A percentile compares a stretch with the other conserved stretches of the same genome.
phyloP scores from a whole-genome alignment of 768 basidiomycete species.

The Coprinellus aureogranulatus region DNA sequence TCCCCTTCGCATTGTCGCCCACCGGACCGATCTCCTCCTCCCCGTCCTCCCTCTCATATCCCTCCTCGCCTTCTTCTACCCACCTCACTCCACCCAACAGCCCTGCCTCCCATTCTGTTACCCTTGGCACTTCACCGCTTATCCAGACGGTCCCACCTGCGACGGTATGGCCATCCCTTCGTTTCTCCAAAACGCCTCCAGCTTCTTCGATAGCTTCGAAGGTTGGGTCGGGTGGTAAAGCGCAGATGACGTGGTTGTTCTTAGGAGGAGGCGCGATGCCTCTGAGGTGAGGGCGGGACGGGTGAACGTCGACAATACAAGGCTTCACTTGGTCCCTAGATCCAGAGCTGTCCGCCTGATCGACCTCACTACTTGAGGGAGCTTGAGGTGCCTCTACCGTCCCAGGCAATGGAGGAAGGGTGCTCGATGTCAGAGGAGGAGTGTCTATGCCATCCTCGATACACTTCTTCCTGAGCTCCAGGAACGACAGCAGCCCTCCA shows the following conservation, averaged over 20 bases:
- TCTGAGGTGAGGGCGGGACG: conserved; percentile 67
- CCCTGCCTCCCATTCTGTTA: conserved; percentile 67
- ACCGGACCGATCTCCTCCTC: not conserved
- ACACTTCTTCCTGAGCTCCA: conserved; percentile 39
- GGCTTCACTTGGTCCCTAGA: conserved; percentile 5
- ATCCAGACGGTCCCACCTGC: conserved; percentile 66
- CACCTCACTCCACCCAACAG: conserved; percentile 68
- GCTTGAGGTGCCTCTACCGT: too few relatives aligned
- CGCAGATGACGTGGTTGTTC: conserved; percentile 53
- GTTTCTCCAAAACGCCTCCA: conserved; percentile 56
- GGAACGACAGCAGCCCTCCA: conserved; percentile 68
- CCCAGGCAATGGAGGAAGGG: too few relatives aligned
- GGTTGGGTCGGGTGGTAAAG: conserved; percentile 68
- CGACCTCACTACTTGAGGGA: not conserved
- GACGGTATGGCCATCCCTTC: conserved; percentile 61
- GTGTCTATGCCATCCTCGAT: conserved; percentile 2
- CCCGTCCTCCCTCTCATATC: not conserved
- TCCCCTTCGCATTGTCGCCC: conserved; percentile 21
- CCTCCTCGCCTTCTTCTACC: conserved; percentile 30
- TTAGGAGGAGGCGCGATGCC: conserved; percentile 69
- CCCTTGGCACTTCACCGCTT: conserved; percentile 77
- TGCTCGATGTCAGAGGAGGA: not conserved
- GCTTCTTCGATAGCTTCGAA: conserved; percentile 59
- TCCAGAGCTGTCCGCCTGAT: not conserved
- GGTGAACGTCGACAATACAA: conserved; percentile 72